phyloP scores from a whole-genome alignment of 306 rosid species.

The Trifolium fragiferum region DNA sequence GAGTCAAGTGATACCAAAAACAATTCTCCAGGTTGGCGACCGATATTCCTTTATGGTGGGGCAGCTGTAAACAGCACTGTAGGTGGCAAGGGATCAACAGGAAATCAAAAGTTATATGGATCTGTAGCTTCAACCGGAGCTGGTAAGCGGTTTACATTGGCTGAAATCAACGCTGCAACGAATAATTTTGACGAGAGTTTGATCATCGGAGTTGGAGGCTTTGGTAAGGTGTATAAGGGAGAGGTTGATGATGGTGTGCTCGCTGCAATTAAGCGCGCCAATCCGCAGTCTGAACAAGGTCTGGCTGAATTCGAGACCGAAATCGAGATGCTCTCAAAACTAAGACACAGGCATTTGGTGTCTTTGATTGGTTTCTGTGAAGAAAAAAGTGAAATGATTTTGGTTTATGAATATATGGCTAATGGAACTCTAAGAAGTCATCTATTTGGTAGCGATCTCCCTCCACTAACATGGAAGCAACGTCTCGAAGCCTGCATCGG shows the following conservation, averaged over 20 bases:
- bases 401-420: conserved; percentile 95
- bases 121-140: conserved; percentile 55
- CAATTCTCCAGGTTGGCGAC: conserved; percentile 69
- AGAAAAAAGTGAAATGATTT: conserved; percentile 89
- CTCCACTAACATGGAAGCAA: conserved; percentile 84
- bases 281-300: conserved; percentile 91
- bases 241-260: conserved; percentile 75
- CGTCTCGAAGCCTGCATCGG: conserved; percentile 91
- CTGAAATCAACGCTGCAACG: conserved; percentile 79
- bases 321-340: conserved; percentile 99
- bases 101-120: conserved; percentile 61
- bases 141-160: conserved; percentile 75
- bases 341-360: conserved; percentile 91
- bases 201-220: conserved; percentile 93
- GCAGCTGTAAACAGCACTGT: conserved; percentile 55
- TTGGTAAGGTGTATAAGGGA: conserved; percentile 95
- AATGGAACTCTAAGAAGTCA: conserved; percentile 95
- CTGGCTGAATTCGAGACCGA: conserved; percentile 91
- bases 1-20: conserved; percentile 60
- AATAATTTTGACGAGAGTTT: conserved; percentile 74
- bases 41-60: conserved; percentile 63
- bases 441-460: conserved; percentile 82
- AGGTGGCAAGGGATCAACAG: conserved; percentile 60
- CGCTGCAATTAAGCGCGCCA: conserved; percentile 87
- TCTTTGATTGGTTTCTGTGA: conserved; percentile 95